Evolutionary conservation across 768 basidiomycete species (phyloP), one percentile per base, ranked within the genome.

Genomic region (Boletus speciosus): DNA sequence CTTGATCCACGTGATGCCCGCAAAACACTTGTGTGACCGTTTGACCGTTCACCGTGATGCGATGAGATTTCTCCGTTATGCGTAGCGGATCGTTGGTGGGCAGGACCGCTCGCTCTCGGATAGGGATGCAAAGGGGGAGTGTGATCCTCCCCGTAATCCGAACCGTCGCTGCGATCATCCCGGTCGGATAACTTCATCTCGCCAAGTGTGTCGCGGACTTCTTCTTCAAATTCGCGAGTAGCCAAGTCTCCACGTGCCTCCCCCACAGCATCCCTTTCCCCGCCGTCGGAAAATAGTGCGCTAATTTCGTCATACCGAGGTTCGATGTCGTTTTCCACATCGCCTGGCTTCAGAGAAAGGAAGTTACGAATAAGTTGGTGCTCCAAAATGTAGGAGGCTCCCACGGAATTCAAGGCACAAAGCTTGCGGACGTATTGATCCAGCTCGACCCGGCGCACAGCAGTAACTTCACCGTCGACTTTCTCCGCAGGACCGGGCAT

Each of bases 401-500:
- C 85, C 15, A 75, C 73, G 51, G 73, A 69, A 63, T 81, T 84
- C 35, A 99, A 77, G 31, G 78, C 79, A 67, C 92, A 89, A 14
- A 99, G 78, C 49, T 84, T 82, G 63, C 81, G 81, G 36, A 98
- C 79, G 71, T 99, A 99, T 31, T 88, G 86, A 63, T 97, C 90
- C 29, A 99, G 79, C 65, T 98, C 97, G 19, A 76, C 78, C 56
- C 87, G 81, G 50, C 97, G 78, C 34, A 83, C 81, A 15, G 87
- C 84, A 27, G 94, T 96, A 59, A 98, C 77, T 38, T 79, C 78
- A 58, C 92, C 88, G 72, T 94, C 86, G 34, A 98, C 93, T 19
- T 85, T 75, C 25, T 88, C 79, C 7, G 89, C 83, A 6, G 95
- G 97, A 3, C 97, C 97, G 3, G 97, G 97, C 97, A 99, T 99